A percentile compares a stretch with the other conserved stretches of the same genome.
Conservation (phyloP, 805 yeast genomes). For the Debaryomyces hansenii region DNA sequence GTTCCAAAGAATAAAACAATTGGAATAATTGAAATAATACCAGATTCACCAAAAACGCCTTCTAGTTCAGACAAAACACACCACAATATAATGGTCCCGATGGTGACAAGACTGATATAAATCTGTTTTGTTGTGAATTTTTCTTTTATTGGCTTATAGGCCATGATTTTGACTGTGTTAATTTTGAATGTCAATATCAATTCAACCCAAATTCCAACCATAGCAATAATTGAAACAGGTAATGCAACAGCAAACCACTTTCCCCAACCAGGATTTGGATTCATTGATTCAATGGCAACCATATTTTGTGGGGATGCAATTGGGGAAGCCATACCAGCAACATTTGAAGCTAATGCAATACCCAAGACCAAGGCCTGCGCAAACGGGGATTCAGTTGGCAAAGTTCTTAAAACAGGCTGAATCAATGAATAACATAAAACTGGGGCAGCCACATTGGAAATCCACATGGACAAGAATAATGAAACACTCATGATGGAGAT, state of each 20-base stretch:
- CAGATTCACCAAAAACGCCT: conserved; percentile 47
- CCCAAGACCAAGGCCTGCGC: conserved; percentile 86
- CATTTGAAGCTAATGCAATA: conserved; percentile 86
- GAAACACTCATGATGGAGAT: conserved; percentile 85
- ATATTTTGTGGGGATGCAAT: conserved; percentile 97
- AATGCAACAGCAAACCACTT: conserved; percentile 89
- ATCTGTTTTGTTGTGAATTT: conserved; percentile 45
- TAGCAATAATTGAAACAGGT: conserved; percentile 69
- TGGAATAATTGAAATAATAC: conserved; percentile 49
- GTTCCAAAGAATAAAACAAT: conserved; percentile 50
- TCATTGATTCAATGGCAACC: conserved; percentile 85
- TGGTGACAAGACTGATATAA: conserved; percentile 41
- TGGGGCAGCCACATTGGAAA: conserved; percentile 96
- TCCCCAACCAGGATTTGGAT: conserved; percentile 82
- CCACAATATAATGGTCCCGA: conserved; percentile 49
- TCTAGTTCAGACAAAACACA: conserved; percentile 46
- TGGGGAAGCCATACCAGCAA: conserved; percentile 98
- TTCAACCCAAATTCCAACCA: conserved; percentile 71
- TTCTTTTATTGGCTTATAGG: conserved; percentile 47
- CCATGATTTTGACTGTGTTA: conserved; percentile 46
- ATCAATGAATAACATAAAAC: conserved; percentile 88
- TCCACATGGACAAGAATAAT: conserved; percentile 89
- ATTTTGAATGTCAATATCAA: conserved; percentile 64
- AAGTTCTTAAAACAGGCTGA: conserved; percentile 82
- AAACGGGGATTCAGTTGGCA: conserved; percentile 75